Evolutionary conservation across 192 early-diverging fungal genomes (phyloP).

Genomic region (Entomortierella beljakovae): DNA sequence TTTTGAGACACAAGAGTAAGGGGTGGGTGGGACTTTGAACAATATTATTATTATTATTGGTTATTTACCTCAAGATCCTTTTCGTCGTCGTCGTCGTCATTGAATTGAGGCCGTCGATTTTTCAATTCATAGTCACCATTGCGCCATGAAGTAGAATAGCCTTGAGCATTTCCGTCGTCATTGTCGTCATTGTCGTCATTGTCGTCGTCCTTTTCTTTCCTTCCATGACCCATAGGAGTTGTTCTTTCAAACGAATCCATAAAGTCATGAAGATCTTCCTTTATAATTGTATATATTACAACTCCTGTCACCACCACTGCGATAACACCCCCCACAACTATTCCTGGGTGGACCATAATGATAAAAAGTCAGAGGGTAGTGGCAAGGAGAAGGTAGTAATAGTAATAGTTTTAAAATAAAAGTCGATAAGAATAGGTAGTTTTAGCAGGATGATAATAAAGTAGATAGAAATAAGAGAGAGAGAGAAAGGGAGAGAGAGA

Average conservation of each 20-base stretch:
- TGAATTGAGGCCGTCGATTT: conserved; percentile 14
- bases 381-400: too few relatives aligned
- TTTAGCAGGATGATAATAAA: not conserved
- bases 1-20: not conserved
- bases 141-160: conserved; percentile 10
- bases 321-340: conserved; percentile 21
- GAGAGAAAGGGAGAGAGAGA: not conserved
- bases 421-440: not conserved
- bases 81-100: conserved; percentile 22
- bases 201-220: conserved; percentile 1
- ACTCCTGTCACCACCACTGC: conserved; percentile 44
- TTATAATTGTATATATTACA: conserved; percentile 34
- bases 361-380: not conserved
- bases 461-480: not conserved
- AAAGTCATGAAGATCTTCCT: conserved; percentile 27
- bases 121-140: conserved; percentile 30
- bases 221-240: conserved; percentile 5
- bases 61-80: conserved; percentile 35
- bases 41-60: not conserved
- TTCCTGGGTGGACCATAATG: conserved; percentile 44
- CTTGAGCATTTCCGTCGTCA: not conserved
- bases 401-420: too few relatives aligned
- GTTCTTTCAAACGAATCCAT: conserved; percentile 23
- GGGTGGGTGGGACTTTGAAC: not conserved
- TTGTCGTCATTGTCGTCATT: conserved; percentile 18